phyloP scores from a whole-genome alignment of 179 eudicot species.

The Silene noctiflora region DNA sequence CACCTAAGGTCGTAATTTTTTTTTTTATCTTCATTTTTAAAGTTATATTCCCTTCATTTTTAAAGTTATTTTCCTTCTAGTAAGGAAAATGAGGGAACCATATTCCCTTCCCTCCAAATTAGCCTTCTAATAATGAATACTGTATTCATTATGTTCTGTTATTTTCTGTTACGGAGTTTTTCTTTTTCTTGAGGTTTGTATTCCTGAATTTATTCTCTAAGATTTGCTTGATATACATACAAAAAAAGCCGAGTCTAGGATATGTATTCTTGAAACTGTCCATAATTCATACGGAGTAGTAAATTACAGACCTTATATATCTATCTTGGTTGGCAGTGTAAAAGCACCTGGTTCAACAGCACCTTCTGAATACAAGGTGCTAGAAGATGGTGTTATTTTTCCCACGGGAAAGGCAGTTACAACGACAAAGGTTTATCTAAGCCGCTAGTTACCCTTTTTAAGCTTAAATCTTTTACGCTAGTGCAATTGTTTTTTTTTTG shows the following conservation, averaged over 20 bases:
- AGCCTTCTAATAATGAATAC: no score
- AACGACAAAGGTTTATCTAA: conserved; percentile 33
- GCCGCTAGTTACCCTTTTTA: background rate
- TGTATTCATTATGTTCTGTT: no score
- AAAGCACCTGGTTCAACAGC: conserved; percentile 77
- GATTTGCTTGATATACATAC: background rate
- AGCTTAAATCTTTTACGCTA: background rate
- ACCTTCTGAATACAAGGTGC: conserved; percentile 49
- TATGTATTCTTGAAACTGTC: background rate
- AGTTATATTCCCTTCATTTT: no score
- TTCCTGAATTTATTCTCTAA: background rate
- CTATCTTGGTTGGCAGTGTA: conserved; percentile 47
- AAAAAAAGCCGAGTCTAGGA: background rate
- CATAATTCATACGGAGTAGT: background rate
- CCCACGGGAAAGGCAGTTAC: conserved; percentile 68
- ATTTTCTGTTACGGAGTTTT: no score
- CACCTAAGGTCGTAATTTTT: conserved; percentile 54
- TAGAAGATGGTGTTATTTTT: conserved; percentile 64
- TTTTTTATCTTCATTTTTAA: background rate
- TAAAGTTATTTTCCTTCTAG: no score
- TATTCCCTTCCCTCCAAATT: no score
- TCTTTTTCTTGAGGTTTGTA: background rate
- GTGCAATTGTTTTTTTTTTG: background rate
- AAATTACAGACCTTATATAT: background rate
- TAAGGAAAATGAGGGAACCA: no score